These are phyloP conservation scores for Botrytis medusae DNA, from an alignment of 2,329 filamentous ascomycete genomes.

Conservation along the genomic window DNA sequence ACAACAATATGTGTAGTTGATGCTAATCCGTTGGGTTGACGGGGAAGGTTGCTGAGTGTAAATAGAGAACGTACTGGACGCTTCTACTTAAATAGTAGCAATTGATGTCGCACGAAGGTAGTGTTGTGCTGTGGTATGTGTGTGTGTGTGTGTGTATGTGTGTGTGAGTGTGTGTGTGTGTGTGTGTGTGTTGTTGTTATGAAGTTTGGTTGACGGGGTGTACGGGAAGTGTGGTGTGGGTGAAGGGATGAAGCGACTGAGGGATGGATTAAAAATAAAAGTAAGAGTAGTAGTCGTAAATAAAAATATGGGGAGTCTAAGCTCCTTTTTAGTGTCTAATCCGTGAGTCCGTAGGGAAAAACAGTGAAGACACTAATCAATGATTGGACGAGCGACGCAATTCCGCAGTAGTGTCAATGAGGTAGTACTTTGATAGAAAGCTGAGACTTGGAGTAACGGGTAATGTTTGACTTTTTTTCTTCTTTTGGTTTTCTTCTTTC, in stretches of 20 bases:
- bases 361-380: background rate
- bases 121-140: background rate
- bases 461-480: background rate
- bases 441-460: conserved; percentile 16
- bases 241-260: conserved; percentile 9
- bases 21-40: background rate
- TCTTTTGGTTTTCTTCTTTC: background rate
- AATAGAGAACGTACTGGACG: background rate
- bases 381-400: conserved; percentile 3
- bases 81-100: conserved; percentile 18
- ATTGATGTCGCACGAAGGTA: conserved; percentile 19
- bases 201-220: conserved; percentile 12
- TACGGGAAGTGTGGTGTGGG: conserved; percentile 11
- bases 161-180: background rate
- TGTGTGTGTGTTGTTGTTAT: background rate
- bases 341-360: background rate
- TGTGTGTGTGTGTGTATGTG: background rate
- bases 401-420: background rate
- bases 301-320: conserved; percentile 17
- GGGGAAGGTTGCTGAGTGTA: background rate
- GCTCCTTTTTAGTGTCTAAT: conserved; percentile 14
- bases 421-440: conserved; percentile 9
- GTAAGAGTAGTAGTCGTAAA: background rate
- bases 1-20: conserved; percentile 9
- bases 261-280: conserved; percentile 3